Evolutionary conservation across 1,139 yeast genomes (phyloP).

Genomic region (Blastobotrys persicus): DNA sequence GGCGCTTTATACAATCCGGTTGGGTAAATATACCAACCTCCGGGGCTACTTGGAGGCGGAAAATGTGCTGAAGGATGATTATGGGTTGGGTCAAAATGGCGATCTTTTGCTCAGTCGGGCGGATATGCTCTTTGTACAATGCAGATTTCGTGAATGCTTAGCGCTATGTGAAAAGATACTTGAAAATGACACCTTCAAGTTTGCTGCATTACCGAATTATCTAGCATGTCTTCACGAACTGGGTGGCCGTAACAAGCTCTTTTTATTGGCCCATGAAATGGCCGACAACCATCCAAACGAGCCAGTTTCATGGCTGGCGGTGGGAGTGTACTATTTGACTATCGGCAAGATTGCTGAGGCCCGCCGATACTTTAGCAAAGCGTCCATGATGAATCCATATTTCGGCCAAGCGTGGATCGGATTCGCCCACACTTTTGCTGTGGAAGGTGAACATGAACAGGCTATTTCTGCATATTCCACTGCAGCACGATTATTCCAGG

Average conservation of each 20-base stretch:
- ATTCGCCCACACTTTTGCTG: constrained; percentile 96
- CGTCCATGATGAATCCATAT: constrained; percentile 83
- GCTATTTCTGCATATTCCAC: constrained; percentile 97
- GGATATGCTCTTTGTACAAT: constrained; percentile 69
- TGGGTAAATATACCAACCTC: constrained; percentile 70
- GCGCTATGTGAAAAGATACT: constrained; percentile 64
- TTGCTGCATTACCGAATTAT: constrained; percentile 69
- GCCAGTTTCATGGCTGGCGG: constrained; percentile 88
- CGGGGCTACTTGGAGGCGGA: constrained; percentile 65
- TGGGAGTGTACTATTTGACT: constrained; percentile 84
- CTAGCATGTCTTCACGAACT: constrained; percentile 83
- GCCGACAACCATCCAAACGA: constrained; percentile 83
- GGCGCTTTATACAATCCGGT: constrained; percentile 68
- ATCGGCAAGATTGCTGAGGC: constrained; percentile 78
- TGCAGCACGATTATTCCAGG: constrained; percentile 91
- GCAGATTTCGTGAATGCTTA: constrained; percentile 76
- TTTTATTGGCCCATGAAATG: constrained; percentile 76
- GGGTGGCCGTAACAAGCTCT: constrained; percentile 78
- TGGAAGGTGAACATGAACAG: constrained; percentile 98
- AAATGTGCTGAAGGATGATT: constrained; percentile 63
- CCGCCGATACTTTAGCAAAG: constrained; percentile 80
- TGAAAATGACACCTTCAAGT: constrained; percentile 65
- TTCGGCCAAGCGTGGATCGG: constrained; percentile 98
- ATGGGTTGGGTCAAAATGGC: constrained; percentile 61
- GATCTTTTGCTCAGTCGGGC: constrained; percentile 72